Conservation (phyloP, 352 stramenopile genomes). For the Phytophthora boehmeriae region DNA sequence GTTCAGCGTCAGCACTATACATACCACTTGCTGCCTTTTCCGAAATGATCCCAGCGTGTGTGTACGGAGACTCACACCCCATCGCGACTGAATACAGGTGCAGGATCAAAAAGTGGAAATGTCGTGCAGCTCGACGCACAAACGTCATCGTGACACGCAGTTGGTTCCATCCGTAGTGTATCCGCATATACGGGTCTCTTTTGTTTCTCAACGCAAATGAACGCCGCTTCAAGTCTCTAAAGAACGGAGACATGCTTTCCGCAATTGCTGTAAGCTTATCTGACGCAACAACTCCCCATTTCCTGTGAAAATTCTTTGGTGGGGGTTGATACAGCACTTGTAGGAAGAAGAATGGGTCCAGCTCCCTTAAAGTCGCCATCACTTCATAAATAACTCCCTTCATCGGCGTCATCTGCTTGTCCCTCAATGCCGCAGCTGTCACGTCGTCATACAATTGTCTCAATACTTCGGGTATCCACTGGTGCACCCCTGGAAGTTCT, state of each 20-base stretch:
- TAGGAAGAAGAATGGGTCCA: conserved; percentile 49
- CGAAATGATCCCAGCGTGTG: conserved; percentile 25
- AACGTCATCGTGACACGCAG: conserved; percentile 31
- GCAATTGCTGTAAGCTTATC: conserved; percentile 25
- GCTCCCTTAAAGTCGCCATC: conserved; percentile 31
- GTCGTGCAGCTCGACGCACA: conserved; percentile 28
- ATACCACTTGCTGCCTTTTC: conserved; percentile 24
- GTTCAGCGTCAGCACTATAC: conserved; percentile 12
- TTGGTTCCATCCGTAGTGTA: conserved; percentile 32
- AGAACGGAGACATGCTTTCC: conserved; percentile 26
- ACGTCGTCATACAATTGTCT: conserved; percentile 41
- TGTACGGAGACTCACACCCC: conserved; percentile 25
- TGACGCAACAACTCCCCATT: conserved; percentile 30
- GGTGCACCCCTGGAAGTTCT: conserved; percentile 31
- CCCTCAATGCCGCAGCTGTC: background rate
- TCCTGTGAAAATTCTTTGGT: conserved; percentile 10
- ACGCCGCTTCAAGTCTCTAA: conserved; percentile 25
- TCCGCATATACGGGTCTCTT: conserved; percentile 8
- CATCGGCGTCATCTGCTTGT: conserved; percentile 19
- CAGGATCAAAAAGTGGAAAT: conserved; percentile 54
- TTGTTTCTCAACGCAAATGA: conserved; percentile 34
- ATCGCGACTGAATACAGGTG: conserved; percentile 54
- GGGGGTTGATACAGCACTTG: conserved; percentile 53
- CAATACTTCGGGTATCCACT: conserved; percentile 44
- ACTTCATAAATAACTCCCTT: conserved; percentile 36